These are phyloP conservation scores for Paramarasmius palmivorus DNA, from an alignment of 1,284 basidiomycete species.

Conservation along the genomic window DNA sequence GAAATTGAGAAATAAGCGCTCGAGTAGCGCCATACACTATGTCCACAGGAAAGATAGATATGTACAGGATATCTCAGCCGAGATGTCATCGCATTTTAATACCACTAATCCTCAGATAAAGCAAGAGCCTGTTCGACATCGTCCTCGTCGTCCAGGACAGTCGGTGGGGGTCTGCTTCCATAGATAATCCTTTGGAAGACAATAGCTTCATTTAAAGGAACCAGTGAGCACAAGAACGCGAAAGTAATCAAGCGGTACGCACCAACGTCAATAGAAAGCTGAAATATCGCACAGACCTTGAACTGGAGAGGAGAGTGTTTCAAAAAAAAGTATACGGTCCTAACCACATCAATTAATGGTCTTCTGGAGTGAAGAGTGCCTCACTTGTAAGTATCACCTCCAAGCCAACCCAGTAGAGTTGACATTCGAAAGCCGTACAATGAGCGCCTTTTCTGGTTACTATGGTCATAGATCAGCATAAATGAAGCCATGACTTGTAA, in stretches of 20 bases:
- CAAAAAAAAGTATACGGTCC: conserved; percentile 79
- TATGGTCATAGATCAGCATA: conserved; percentile 29
- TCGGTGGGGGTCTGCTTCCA: conserved; percentile 60
- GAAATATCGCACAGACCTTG: conserved; percentile 79
- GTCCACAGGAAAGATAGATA: too few relatives aligned
- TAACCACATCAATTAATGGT: conserved; percentile 27
- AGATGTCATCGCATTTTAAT: background rate
- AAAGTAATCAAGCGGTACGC: conserved; percentile 25
- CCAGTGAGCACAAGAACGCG: too few relatives aligned
- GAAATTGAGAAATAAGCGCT: too few relatives aligned
- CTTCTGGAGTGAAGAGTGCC: conserved; percentile 20
- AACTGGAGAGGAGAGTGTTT: conserved; percentile 74
- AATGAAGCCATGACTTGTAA: conserved; percentile 18
- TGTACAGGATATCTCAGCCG: background rate
- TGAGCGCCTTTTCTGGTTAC: conserved; percentile 75
- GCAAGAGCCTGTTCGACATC: conserved; percentile 74
- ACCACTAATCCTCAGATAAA: conserved; percentile 50
- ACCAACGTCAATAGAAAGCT: conserved; percentile 77
- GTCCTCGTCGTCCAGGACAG: conserved; percentile 54
- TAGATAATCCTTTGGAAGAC: conserved; percentile 70
- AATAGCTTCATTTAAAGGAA: conserved; percentile 50
- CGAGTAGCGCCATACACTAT: too few relatives aligned
- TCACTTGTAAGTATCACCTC: conserved; percentile 83
- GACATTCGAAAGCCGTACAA: conserved; percentile 83
- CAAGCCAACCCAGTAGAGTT: conserved; percentile 80